Base-by-base conservation (phyloP, 2,329 filamentous ascomycete genomes). In the Cercospora sojina region DNA sequence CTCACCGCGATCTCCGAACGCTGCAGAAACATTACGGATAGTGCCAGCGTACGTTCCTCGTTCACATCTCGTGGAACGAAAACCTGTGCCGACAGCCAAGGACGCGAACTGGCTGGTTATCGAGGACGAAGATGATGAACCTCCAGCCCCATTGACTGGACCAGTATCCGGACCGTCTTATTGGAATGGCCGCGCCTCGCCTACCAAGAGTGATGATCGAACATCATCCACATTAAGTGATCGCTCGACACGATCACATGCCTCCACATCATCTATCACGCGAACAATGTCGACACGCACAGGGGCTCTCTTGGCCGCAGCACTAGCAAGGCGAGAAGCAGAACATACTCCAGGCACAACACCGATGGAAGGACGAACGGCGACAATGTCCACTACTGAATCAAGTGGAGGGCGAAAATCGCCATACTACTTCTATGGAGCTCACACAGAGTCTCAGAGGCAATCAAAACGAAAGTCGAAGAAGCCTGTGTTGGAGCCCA, bases 221-320 rank as follows among this genome's bases (percentile, higher is more conserved):
- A 88, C 85, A 2, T 80, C 80, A 3, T 87, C 85, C 0, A 84
- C 82, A 31, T 77, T 88, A 3, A 87, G 85, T 63, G 85, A 87
- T 12, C 77, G 77, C 8, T 86, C 84, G 23, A 76, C 77, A 5
- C 75, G 75, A 5, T 83, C 82, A 5, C 76, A 76, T 47, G 67
- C 80, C 0, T 84, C 83, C 2, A 73, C 68, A 23, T 79, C 73
- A 27, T 80, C 80, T 38, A 73, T 84, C 13, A 78, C 76, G 3
- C 78, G 82, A 5, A 84, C 77, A 43, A 75, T 81, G 32, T 84
- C 82, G 0, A 79, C 80, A 53, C 79, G 80, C 7, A 83, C 81
- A 1, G 77, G 77, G 13, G 77, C 77, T 4, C 73, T 83, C 5
- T 69, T 82, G 16, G 68, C 71, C 29, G 75, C 61, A 72, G 78